Conservation (phyloP, 768 basidiomycete species). For the Hortiboletus campestris region DNA sequence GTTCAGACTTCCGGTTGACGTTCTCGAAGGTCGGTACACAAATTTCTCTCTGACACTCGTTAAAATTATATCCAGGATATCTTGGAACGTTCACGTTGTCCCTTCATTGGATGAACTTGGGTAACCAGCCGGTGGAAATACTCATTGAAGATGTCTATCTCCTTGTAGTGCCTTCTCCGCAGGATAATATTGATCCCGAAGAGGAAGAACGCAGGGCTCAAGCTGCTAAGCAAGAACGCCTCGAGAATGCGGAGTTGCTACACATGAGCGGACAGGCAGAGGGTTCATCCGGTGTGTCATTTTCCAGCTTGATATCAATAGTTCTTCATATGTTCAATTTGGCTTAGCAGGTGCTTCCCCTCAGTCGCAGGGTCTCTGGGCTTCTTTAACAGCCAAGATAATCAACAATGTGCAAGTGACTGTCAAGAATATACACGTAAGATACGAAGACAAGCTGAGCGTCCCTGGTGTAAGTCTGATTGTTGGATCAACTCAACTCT, state of each 20-base stretch:
- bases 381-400: constrained; percentile 82
- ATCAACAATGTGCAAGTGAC: constrained; percentile 96
- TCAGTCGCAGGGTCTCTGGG: constrained; percentile 83
- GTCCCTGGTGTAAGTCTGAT: constrained; percentile 75
- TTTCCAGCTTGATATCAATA: not conserved
- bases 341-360: constrained; percentile 44
- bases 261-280: constrained; percentile 63
- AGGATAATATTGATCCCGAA: constrained; percentile 65
- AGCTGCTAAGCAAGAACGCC: constrained; percentile 82
- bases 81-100: constrained; percentile 84
- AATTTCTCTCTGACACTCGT: not conserved
- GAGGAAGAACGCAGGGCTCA: constrained; percentile 85
- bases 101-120: constrained; percentile 86
- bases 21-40: constrained; percentile 69
- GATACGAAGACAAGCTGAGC: constrained; percentile 94
- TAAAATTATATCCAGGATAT: constrained; percentile 52
- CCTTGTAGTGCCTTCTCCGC: constrained; percentile 80
- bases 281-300: constrained; percentile 42
- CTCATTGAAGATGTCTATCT: constrained; percentile 93
- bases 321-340: constrained; percentile 1
- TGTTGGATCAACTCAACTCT: not conserved
- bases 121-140: constrained; percentile 88
- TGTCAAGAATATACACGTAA: constrained; percentile 91
- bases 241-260: constrained; percentile 84
- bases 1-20: constrained; percentile 93